These are phyloP conservation scores for Nicotiana paniculata DNA, from an alignment of 257 asterid species.

Conservation along the genomic window DNA sequence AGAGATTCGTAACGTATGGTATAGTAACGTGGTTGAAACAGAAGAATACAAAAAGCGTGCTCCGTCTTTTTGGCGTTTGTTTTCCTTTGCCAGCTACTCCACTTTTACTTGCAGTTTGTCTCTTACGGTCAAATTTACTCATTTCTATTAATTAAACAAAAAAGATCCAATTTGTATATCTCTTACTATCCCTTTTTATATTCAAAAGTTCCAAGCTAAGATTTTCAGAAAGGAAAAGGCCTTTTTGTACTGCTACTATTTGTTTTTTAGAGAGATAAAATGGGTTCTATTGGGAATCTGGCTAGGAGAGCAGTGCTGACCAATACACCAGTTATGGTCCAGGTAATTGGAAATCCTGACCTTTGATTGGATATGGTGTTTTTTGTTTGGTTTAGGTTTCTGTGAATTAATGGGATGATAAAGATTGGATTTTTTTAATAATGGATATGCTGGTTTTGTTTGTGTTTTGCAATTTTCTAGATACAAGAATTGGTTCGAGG, in stretches of 20 bases:
- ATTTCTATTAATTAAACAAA: neutral
- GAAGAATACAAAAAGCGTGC: neutral
- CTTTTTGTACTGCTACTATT: neutral
- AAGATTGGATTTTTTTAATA: too few species aligned
- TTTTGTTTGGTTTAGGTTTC: conserved; percentile 6
- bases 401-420: conserved; percentile 6
- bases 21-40: neutral
- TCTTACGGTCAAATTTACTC: neutral
- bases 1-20: neutral
- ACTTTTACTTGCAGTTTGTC: neutral
- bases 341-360: conserved; percentile 35
- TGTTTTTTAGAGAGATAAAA: conserved; percentile 7
- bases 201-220: neutral
- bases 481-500: conserved; percentile 84
- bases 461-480: conserved; percentile 35
- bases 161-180: neutral
- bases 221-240: neutral
- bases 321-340: conserved; percentile 85
- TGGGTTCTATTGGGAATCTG: conserved; percentile 80
- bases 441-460: neutral
- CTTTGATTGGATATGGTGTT: conserved; percentile 17
- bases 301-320: conserved; percentile 82
- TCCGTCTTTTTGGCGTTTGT: neutral
- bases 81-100: neutral
- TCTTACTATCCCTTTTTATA: neutral